Evolutionary conservation across 768 basidiomycete genomes (phyloP).

Genomic region (Phlebiopsis flavidoalba): DNA sequence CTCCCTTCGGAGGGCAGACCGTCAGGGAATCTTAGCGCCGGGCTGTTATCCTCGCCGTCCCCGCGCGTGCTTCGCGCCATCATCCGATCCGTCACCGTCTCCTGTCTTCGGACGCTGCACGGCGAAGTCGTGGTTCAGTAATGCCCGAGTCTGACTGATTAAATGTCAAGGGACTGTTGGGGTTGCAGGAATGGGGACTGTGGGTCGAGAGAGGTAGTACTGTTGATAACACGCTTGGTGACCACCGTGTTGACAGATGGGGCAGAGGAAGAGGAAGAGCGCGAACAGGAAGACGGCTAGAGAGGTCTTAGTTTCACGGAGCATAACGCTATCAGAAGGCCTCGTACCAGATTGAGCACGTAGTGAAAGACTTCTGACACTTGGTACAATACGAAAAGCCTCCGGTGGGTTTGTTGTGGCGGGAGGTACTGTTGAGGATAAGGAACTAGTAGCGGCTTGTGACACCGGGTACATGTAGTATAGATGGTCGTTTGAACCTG

Average conservation of each 20-base stretch:
- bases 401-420: constrained; percentile 27
- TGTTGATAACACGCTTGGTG: constrained; percentile 73
- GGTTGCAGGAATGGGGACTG: constrained; percentile 37
- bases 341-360: constrained; percentile 71
- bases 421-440: constrained; percentile 18
- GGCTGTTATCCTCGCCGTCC: constrained; percentile 14
- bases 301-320: neutral
- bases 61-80: constrained; percentile 14
- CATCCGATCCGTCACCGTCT: constrained; percentile 20
- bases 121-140: constrained; percentile 5
- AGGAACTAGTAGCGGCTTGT: constrained; percentile 55
- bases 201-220: constrained; percentile 58
- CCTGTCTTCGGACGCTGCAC: neutral
- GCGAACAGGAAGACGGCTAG: constrained; percentile 73
- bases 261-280: constrained; percentile 68
- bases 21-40: constrained; percentile 8
- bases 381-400: constrained; percentile 49
- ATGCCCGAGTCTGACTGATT: constrained; percentile 13
- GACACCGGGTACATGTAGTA: constrained; percentile 63
- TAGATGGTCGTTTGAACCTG: constrained; percentile 72
- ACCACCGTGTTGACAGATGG: constrained; percentile 75
- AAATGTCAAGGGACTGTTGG: constrained; percentile 12
- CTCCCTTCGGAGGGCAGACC: constrained; percentile 1
- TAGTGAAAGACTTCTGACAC: constrained; percentile 43
- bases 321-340: constrained; percentile 6